These are phyloP conservation scores for Tetrahymena elliotti DNA, from an alignment of 73 alveolate species.

Conservation along the genomic window DNA sequence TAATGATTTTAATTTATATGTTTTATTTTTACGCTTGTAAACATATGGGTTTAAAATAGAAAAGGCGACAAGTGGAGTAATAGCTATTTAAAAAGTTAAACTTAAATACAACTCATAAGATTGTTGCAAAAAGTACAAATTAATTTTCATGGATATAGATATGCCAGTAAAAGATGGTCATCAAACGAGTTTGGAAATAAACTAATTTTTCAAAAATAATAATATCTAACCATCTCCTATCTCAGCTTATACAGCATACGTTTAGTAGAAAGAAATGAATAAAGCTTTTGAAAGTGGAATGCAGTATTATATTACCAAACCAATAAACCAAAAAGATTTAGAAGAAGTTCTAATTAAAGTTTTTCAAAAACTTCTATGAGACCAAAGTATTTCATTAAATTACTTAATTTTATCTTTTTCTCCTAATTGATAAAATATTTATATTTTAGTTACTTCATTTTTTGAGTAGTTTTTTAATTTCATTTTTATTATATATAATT, in stretches of 20 bases:
- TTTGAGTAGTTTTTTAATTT: no score
- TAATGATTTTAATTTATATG: not conserved
- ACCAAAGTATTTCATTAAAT: no score
- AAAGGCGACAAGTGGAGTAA: slow-evolving; percentile 10
- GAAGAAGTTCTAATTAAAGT: not conserved
- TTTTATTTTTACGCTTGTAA: not conserved
- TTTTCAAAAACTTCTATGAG: not conserved
- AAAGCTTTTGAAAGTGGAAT: not conserved
- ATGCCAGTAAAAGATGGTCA: slow-evolving; percentile 39
- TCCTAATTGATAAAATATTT: no score
- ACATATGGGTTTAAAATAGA: not conserved
- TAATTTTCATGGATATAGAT: slow-evolving; percentile 42
- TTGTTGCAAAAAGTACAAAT: not conserved
- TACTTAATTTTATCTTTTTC: no score
- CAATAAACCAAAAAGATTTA: not conserved
- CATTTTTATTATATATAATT: no score
- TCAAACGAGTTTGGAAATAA: not conserved
- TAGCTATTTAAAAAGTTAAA: not conserved
- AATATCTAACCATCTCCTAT: not conserved
- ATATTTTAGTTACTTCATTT: no score
- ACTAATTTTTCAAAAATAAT: not conserved
- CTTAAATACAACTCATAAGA: not conserved
- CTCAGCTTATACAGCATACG: not conserved
- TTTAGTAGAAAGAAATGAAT: not conserved
- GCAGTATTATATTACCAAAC: not conserved